Conservation (phyloP, 257 asterid species). For the Solanum peruvianum region DNA sequence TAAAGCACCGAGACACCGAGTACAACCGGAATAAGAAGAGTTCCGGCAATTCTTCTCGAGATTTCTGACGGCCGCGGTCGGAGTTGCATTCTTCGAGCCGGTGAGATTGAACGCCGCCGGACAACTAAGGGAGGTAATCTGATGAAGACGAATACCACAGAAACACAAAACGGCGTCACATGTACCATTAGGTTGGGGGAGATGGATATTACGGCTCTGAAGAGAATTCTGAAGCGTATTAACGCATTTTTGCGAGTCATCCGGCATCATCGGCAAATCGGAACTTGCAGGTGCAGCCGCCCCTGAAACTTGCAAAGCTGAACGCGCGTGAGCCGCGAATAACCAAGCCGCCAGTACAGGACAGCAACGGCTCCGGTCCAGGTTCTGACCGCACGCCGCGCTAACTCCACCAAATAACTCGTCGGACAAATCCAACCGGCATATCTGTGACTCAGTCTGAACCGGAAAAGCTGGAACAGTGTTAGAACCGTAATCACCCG, state of each 20-base stretch:
- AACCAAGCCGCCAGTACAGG: conserved; percentile 98
- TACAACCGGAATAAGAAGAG: conserved; percentile 80
- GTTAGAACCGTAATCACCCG: conserved; percentile 46
- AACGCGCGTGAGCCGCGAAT: conserved; percentile 88
- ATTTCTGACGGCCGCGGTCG: conserved; percentile 77
- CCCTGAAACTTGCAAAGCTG: conserved; percentile 47
- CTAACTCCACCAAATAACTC: conserved; percentile 91
- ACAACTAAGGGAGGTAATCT: conserved; percentile 62
- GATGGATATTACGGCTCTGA: conserved; percentile 42
- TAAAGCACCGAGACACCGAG: conserved; percentile 76
- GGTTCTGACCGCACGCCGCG: conserved; percentile 74
- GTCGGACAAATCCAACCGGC: conserved; percentile 70
- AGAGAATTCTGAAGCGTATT: conserved; percentile 68
- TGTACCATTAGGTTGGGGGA: conserved; percentile 70
- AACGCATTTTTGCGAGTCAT: conserved; percentile 91
- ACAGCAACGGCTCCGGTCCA: conserved; percentile 93
- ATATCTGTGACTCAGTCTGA: conserved; percentile 44
- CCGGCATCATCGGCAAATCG: conserved; percentile 88
- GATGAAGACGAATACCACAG: conserved; percentile 90
- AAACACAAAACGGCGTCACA: conserved; percentile 95
- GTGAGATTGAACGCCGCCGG: conserved; percentile 76
- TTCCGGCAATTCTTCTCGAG: conserved; percentile 69
- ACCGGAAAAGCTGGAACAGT: conserved; percentile 90
- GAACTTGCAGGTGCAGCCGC: conserved; percentile 44
- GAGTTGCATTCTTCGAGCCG: conserved; percentile 49